Evolutionary conservation across 768 basidiomycete genomes (phyloP).

Genomic region (Boletus huronensis): DNA sequence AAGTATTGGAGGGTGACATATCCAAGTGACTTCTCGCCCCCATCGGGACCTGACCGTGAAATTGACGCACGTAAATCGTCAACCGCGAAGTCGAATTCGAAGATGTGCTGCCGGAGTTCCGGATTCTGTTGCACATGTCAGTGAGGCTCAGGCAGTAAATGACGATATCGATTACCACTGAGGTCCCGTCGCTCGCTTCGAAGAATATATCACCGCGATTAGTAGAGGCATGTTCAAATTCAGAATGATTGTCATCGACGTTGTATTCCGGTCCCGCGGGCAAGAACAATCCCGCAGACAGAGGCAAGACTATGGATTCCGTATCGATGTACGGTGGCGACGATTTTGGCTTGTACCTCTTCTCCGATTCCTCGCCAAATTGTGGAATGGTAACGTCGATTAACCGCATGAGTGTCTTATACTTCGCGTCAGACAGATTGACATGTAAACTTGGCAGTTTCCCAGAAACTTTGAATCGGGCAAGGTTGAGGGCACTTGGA

Average conservation of each 20-base stretch:
- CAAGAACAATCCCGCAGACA: constrained; percentile 55
- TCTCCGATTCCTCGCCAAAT: constrained; percentile 51
- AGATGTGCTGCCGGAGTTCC: constrained; percentile 53
- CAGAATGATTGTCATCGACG: constrained; percentile 55
- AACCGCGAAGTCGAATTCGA: constrained; percentile 87
- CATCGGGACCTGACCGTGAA: constrained; percentile 61
- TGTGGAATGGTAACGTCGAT: constrained; percentile 88
- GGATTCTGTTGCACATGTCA: constrained; percentile 23
- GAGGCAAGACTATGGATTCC: constrained; percentile 41
- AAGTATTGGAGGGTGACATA: constrained; percentile 79
- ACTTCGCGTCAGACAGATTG: constrained; percentile 88
- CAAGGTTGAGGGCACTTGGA: constrained; percentile 72
- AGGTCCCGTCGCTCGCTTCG: constrained; percentile 62
- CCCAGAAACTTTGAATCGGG: constrained; percentile 88
- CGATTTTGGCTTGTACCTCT: constrained; percentile 16
- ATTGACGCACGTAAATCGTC: constrained; percentile 77
- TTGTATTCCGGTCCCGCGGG: constrained; percentile 61
- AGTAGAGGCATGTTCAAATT: constrained; percentile 37
- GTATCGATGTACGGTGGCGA: constrained; percentile 22
- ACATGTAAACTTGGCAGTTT: constrained; percentile 82
- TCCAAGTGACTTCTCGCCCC: constrained; percentile 70
- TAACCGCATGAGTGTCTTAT: constrained; percentile 87
- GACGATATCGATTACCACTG: constrained; percentile 40
- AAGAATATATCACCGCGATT: constrained; percentile 61
- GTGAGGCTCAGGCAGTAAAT: not conserved